Evolutionary conservation across 2,329 filamentous ascomycete genomes (phyloP).

Genomic region (Cordyceps sp.): DNA sequence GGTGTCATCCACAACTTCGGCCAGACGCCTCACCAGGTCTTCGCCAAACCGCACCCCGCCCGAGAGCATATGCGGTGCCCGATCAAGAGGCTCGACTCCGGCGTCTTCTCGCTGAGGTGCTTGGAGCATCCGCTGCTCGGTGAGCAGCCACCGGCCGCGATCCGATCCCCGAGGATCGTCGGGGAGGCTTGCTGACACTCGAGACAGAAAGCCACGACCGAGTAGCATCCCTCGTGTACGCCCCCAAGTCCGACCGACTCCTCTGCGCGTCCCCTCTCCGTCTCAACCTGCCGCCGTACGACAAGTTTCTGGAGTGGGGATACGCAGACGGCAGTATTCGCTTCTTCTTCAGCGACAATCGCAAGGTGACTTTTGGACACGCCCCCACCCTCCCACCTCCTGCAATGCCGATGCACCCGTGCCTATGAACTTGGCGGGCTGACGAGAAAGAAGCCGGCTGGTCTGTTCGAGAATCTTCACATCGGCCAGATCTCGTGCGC

Average conservation of each 20-base stretch:
- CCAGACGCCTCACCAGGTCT: conserved; percentile 92
- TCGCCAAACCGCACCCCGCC: conserved; percentile 62
- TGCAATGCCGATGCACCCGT: too few species aligned
- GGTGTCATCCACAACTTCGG: conserved; percentile 98
- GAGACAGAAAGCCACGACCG: conserved; percentile 50
- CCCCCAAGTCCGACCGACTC: conserved; percentile 64
- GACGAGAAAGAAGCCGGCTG: conserved; percentile 37
- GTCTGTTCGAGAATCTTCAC: conserved; percentile 86
- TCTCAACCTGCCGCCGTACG: conserved; percentile 78
- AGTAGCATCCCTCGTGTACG: conserved; percentile 64
- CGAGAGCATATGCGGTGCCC: conserved; percentile 52
- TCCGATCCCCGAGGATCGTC: neutral
- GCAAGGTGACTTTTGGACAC: conserved; percentile 35
- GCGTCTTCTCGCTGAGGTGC: conserved; percentile 58
- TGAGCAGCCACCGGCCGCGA: too few species aligned
- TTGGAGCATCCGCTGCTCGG: conserved; percentile 64
- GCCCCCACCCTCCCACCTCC: too few species aligned
- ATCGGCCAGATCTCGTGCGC: conserved; percentile 75
- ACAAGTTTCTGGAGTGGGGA: conserved; percentile 91
- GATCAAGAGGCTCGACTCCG: conserved; percentile 57
- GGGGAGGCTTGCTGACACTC: neutral
- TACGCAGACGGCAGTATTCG: conserved; percentile 85
- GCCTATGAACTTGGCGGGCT: too few species aligned
- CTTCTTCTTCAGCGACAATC: conserved; percentile 73
- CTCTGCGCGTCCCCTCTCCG: conserved; percentile 73